Conservation (phyloP, 345 rosid genomes). For the Euphorbia lathyris region DNA sequence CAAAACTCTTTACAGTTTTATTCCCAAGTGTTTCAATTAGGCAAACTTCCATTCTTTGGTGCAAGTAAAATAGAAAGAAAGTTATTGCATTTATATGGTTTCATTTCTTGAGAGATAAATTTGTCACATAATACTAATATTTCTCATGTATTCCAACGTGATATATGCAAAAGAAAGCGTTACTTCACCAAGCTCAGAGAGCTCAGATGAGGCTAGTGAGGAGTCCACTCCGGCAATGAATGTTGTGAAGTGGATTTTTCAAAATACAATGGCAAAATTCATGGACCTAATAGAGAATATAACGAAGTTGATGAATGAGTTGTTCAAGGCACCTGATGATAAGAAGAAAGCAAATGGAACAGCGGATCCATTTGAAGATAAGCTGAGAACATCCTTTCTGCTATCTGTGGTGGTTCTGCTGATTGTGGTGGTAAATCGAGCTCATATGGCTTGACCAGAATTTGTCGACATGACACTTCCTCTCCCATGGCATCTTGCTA, state of each 20-base stretch:
- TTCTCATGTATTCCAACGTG: background rate
- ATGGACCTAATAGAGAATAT: conserved; percentile 49
- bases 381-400: conserved; percentile 62
- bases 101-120: no score
- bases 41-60: background rate
- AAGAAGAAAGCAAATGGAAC: conserved; percentile 28
- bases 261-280: conserved; percentile 43
- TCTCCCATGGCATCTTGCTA: background rate
- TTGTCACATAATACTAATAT: background rate
- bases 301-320: conserved; percentile 40
- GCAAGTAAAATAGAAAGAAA: background rate
- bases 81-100: background rate
- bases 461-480: conserved; percentile 30
- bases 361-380: conserved; percentile 45
- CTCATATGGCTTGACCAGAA: conserved; percentile 45
- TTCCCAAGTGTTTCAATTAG: background rate
- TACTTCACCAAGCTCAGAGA: conserved; percentile 26
- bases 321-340: conserved; percentile 37
- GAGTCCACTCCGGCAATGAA: conserved; percentile 37
- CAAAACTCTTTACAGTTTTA: background rate
- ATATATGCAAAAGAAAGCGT: conserved; percentile 33
- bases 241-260: conserved; percentile 48
- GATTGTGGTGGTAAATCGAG: conserved; percentile 67
- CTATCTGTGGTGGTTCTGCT: conserved; percentile 63
- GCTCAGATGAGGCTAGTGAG: conserved; percentile 35